Evolutionary conservation across 257 asterid species (phyloP).

Genomic region (Solanum pinnatisectum): DNA sequence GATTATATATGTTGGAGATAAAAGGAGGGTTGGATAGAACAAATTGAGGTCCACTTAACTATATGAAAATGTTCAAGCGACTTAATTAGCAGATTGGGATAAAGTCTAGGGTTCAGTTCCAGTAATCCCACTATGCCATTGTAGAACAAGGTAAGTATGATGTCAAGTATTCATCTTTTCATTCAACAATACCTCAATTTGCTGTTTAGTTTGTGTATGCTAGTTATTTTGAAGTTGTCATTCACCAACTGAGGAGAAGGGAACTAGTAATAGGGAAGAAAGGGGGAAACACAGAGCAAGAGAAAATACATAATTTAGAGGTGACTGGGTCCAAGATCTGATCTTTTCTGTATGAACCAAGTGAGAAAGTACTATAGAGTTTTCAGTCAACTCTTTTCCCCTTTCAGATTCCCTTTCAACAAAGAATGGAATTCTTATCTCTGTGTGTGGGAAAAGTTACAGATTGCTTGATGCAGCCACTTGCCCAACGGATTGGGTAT

Average conservation of each 20-base stretch:
- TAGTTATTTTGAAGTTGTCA: neutral
- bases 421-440: neutral
- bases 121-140: neutral
- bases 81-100: too few species aligned
- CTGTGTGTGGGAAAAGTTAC: neutral
- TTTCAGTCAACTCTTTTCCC: neutral
- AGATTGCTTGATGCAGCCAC: neutral
- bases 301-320: neutral
- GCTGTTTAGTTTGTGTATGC: neutral
- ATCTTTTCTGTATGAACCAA: neutral
- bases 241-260: neutral
- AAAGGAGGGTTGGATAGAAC: neutral
- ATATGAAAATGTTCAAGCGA: too few species aligned
- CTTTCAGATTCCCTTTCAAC: neutral
- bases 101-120: neutral
- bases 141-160: neutral
- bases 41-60: neutral
- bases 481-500: neutral
- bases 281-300: neutral
- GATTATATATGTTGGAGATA: too few species aligned
- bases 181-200: neutral
- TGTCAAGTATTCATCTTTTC: neutral
- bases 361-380: neutral
- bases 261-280: neutral
- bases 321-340: neutral